phyloP scores from a whole-genome alignment of 305 asterid species.

The Petunia hybrid region DNA sequence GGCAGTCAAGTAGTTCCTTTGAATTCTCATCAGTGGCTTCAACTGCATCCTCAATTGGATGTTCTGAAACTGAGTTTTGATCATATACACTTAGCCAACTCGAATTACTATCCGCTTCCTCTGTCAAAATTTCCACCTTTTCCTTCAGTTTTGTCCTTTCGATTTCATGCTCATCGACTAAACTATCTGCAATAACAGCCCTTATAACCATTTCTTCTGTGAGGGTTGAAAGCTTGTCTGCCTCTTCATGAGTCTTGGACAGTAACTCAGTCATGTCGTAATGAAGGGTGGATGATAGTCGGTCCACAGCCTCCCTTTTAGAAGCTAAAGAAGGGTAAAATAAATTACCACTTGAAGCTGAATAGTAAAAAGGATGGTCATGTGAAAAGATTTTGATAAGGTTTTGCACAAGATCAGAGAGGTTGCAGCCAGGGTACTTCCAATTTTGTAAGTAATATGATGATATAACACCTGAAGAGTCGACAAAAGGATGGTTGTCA shows the following conservation, averaged over 20 bases:
- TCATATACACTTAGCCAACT: constrained; percentile 55
- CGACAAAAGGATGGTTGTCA: constrained; percentile 56
- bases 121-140: constrained; percentile 38
- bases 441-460: constrained; percentile 55
- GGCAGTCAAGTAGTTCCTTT: constrained; percentile 38
- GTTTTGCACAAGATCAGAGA: constrained; percentile 54
- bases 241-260: constrained; percentile 43
- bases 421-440: constrained; percentile 46
- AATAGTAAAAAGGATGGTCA: constrained; percentile 51
- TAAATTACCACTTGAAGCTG: constrained; percentile 17
- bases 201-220: constrained; percentile 46
- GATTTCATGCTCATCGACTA: constrained; percentile 38
- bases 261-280: constrained; percentile 44
- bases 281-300: constrained; percentile 46
- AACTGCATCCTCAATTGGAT: constrained; percentile 51
- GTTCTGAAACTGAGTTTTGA: background rate
- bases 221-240: constrained; percentile 40
- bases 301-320: constrained; percentile 60
- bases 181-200: constrained; percentile 15
- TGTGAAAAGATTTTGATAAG: constrained; percentile 52
- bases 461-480: constrained; percentile 51
- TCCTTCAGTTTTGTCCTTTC: constrained; percentile 47
- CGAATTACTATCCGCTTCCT: constrained; percentile 50
- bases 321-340: constrained; percentile 48
- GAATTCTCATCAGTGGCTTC: constrained; percentile 52